Evolutionary conservation across 1,284 basidiomycete species (phyloP), one percentile per base, ranked within the genome.

Genomic region (Violaceomyces palustris): DNA sequence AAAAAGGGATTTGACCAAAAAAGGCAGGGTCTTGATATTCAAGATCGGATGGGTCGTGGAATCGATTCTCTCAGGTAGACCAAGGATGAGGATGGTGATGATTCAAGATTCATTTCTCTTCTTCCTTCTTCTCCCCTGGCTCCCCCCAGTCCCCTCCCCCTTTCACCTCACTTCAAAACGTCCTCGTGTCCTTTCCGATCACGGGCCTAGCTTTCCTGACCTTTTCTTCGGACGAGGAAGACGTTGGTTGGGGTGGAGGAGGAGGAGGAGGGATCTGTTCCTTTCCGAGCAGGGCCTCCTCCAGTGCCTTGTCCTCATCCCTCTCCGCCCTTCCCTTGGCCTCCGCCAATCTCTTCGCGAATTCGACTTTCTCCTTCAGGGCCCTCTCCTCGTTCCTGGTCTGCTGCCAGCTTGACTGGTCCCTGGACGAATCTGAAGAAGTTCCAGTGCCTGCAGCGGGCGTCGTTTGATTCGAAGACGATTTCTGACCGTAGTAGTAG

Each of bases 401-500:
- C 17, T 61, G 53, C 31, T 61, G 53, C 58, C 58, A 61, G 4
- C 48, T 57, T 6, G 52, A 6, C 50, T 54, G 1, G 44, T 58
- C 11, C 49, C 53, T 5, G 43, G 37, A 4, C 42, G 47, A 1
- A 45, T 48, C 21, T 47, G 50, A 9, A 54, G 41, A 14, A 45
- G 51, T 4, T 42, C 38, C 15, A 6, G 15, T 6, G 15, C 7
- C 11, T 8, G 31, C 6, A 32, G 31, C 17, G 14, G 31, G 15
- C 9, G 15, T 4, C 3, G 31, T 8, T 4, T 15, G 29, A 5
- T 14, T 14, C n/a, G 14, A 3, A 7, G 31, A 32, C 9, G 57
- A 47, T 26, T 49, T 29, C 15, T 57, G 51, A 9, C 58, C 54
- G 39, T 68, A 65, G 49, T 67, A 67, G 35, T 61, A 50, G 0